phyloP scores from a whole-genome alignment of 108 stramenopile species.

The Cylindrotheca fusiformis region DNA sequence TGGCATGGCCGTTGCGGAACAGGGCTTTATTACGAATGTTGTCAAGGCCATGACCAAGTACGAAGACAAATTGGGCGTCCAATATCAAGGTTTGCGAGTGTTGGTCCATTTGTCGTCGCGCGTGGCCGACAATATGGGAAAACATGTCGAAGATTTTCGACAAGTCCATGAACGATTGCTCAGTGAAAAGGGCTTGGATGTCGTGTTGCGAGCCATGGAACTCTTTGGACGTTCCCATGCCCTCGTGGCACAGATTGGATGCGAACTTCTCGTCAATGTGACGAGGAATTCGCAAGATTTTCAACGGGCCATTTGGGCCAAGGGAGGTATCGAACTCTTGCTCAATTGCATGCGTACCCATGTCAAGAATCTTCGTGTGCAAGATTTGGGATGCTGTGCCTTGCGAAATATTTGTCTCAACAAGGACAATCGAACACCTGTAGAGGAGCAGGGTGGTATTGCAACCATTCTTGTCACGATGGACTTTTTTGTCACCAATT shows the following conservation, averaged over 20 bases:
- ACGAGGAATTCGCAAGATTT: constrained; percentile 17
- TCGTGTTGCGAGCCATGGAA: constrained; percentile 23
- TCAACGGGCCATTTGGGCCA: constrained; percentile 20
- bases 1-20: neutral
- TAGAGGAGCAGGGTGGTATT: constrained; percentile 16
- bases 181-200: constrained; percentile 24
- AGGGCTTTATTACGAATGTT: constrained; percentile 19
- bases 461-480: constrained; percentile 8
- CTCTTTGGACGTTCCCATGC: constrained; percentile 7
- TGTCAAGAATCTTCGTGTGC: constrained; percentile 14
- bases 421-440: constrained; percentile 11
- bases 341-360: constrained; percentile 16
- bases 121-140: constrained; percentile 11
- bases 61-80: constrained; percentile 8
- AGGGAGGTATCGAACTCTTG: constrained; percentile 16
- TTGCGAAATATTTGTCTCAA: constrained; percentile 23
- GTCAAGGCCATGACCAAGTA: constrained; percentile 20
- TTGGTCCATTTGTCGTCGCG: constrained; percentile 13
- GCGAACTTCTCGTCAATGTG: constrained; percentile 14
- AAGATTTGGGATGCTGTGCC: constrained; percentile 14
- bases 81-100: constrained; percentile 21
- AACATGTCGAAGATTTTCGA: neutral
- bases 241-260: neutral
- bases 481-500: constrained; percentile 12
- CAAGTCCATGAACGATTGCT: constrained; percentile 24